Evolutionary conservation across 805 yeast species (phyloP).

Genomic region (Saturnispora zaruensis): DNA sequence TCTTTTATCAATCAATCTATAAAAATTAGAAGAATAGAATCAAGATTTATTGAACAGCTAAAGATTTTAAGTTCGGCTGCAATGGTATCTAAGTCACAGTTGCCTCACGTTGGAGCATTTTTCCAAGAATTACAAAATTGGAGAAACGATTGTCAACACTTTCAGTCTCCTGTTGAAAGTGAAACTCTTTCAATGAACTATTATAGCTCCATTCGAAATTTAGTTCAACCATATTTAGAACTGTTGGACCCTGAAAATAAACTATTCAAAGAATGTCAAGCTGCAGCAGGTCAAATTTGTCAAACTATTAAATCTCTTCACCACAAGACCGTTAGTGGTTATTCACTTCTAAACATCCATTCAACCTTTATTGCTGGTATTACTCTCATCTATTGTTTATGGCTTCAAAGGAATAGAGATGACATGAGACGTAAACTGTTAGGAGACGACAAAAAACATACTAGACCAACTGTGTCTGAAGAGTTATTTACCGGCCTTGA

Average conservation of each 20-base stretch:
- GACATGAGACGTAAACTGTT: slow-evolving; percentile 45
- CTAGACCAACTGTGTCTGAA: slow-evolving; percentile 50
- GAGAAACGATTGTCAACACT: slow-evolving; percentile 45
- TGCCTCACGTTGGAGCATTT: slow-evolving; percentile 42
- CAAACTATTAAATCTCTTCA: slow-evolving; percentile 55
- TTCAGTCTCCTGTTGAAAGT: slow-evolving; percentile 43
- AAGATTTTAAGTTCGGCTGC: slow-evolving; percentile 30
- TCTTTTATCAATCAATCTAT: slow-evolving; percentile 50
- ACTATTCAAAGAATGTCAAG: slow-evolving; percentile 57
- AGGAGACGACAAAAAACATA: slow-evolving; percentile 52
- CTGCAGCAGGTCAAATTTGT: slow-evolving; percentile 64
- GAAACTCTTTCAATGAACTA: slow-evolving; percentile 53
- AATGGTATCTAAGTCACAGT: slow-evolving; percentile 29
- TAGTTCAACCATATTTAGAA: slow-evolving; percentile 59
- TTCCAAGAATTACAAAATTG: slow-evolving; percentile 47
- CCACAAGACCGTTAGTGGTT: slow-evolving; percentile 53
- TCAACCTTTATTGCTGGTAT: slow-evolving; percentile 64
- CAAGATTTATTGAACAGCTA: slow-evolving; percentile 46
- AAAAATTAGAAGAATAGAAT: slow-evolving; percentile 49
- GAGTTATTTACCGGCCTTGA: slow-evolving; percentile 47
- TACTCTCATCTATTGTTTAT: slow-evolving; percentile 55
- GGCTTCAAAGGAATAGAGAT: slow-evolving; percentile 56
- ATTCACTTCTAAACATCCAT: slow-evolving; percentile 58
- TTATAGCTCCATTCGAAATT: slow-evolving; percentile 48
- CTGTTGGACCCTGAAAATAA: slow-evolving; percentile 51